Evolutionary conservation across 129 eudicot species (phyloP).

Genomic region (Calendula officinalis): DNA sequence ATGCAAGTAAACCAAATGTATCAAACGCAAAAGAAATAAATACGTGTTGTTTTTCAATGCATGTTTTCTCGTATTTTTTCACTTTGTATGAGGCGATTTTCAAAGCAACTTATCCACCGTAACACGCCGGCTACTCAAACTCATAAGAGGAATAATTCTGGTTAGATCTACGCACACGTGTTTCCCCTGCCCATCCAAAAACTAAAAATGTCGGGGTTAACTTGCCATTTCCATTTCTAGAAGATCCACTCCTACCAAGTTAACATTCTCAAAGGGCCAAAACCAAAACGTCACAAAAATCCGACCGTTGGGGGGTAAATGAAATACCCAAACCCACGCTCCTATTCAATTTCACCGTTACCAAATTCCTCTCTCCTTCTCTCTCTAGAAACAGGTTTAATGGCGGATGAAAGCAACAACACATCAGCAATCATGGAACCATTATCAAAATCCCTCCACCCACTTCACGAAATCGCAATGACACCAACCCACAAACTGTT

Average conservation of each 20-base stretch:
- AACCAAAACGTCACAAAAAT: constrained; percentile 2
- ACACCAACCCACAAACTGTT: constrained; percentile 94
- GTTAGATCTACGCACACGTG: too few species aligned
- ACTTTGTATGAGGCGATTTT: too few species aligned
- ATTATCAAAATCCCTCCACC: constrained; percentile 49
- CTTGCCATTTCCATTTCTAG: too few species aligned
- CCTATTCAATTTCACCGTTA: constrained; percentile 35
- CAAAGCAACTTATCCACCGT: too few species aligned
- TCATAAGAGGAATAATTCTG: too few species aligned
- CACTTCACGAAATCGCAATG: constrained; percentile 86
- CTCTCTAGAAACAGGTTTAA: neutral
- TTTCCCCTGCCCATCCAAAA: too few species aligned
- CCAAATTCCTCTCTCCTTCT: constrained; percentile 15
- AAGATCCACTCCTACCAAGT: neutral
- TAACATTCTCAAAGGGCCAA: neutral
- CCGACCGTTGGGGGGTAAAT: constrained; percentile 51
- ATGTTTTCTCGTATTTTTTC: too few species aligned
- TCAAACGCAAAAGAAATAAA: too few species aligned
- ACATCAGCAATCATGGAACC: constrained; percentile 45
- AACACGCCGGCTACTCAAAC: too few species aligned
- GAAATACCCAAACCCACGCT: constrained; percentile 33
- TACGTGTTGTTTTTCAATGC: too few species aligned
- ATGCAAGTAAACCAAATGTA: too few species aligned
- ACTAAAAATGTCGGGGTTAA: too few species aligned
- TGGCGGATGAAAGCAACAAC: neutral